Percentiles rank a stretch among this genome's conserved stretches.
phyloP scores from a whole-genome alignment of 1,284 basidiomycete species.

The Heimioporus retisporus region DNA sequence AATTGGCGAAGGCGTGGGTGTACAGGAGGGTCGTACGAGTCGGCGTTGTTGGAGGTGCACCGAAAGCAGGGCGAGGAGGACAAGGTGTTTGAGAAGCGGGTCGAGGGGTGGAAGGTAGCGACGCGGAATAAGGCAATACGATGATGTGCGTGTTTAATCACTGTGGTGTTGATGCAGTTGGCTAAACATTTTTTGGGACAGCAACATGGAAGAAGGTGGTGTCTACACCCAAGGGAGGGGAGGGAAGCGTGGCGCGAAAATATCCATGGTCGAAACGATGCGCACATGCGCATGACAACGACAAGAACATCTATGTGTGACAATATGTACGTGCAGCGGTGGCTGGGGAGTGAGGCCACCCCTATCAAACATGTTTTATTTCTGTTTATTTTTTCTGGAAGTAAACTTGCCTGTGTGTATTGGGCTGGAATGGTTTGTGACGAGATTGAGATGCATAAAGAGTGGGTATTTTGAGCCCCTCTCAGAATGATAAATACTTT shows the following conservation, averaged over 20 bases:
- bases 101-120: constrained; percentile 83
- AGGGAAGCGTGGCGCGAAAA: neutral
- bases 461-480: no score
- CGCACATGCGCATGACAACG: constrained; percentile 21
- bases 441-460: no score
- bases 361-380: no score
- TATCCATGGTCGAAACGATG: constrained; percentile 13
- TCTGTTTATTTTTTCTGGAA: no score
- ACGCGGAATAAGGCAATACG: constrained; percentile 73
- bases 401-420: no score
- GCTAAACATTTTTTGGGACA: constrained; percentile 7
- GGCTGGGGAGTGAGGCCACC: no score
- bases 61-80: constrained; percentile 92
- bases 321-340: no score
- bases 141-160: constrained; percentile 43
- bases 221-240: constrained; percentile 7
- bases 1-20: constrained; percentile 82
- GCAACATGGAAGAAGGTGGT: constrained; percentile 40
- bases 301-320: constrained; percentile 43
- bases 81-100: constrained; percentile 88
- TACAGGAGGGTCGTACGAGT: constrained; percentile 94
- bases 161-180: no score
- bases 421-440: no score
- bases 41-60: constrained; percentile 85
- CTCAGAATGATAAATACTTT: no score